These are phyloP conservation scores for Straminergon stramineum DNA, from an alignment of 225 moss, liverwort and hornwort genomes.

Conservation along the genomic window DNA sequence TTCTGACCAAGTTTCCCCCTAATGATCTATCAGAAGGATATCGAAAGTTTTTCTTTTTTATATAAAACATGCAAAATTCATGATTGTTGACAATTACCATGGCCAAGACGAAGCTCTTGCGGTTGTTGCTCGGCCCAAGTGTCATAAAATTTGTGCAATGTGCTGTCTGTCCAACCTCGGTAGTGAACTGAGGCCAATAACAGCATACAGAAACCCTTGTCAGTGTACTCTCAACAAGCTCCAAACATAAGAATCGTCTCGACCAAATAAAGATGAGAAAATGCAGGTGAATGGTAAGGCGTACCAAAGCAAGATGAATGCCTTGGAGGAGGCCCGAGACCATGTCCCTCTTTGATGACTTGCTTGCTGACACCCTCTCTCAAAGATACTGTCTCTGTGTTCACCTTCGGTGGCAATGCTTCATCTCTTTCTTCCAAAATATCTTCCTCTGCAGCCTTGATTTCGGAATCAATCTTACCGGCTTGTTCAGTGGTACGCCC, in stretches of 20 bases:
- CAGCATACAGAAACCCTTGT: neutral
- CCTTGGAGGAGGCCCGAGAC: constrained; percentile 54
- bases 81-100: constrained; percentile 36
- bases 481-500: neutral
- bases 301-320: constrained; percentile 96
- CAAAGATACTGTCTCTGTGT: constrained; percentile 42
- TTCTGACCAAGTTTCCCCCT: neutral
- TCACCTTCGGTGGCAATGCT: constrained; percentile 55
- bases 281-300: neutral
- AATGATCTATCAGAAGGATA: neutral
- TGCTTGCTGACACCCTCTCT: constrained; percentile 76
- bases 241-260: neutral
- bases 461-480: neutral
- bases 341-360: constrained; percentile 68
- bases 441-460: neutral
- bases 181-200: constrained; percentile 60
- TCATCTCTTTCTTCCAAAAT: constrained; percentile 37
- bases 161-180: constrained; percentile 64
- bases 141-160: constrained; percentile 89
- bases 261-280: neutral
- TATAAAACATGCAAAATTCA: neutral
- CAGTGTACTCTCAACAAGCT: neutral
- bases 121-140: constrained; percentile 92
- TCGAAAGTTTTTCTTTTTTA: neutral
- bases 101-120: constrained; percentile 71